Percentiles rank a stretch among this genome's conserved stretches.
phyloP scores from a whole-genome alignment of 768 basidiomycete species.

The Mycena filopes region DNA sequence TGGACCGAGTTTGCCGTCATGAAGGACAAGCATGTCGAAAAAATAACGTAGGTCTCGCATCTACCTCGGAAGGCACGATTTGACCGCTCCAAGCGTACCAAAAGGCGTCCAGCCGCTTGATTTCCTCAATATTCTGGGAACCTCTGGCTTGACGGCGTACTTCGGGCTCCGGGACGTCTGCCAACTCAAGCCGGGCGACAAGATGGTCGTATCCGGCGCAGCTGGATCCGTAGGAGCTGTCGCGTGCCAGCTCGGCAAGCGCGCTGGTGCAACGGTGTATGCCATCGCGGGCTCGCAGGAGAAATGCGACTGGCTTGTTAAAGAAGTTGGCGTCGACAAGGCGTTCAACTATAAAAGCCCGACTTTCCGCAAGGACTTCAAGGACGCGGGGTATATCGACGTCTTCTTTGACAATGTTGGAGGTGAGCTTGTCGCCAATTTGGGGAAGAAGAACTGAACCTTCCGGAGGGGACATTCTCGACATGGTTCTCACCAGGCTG shows the following conservation, averaged over 20 bases:
- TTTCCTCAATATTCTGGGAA: constrained; percentile 83
- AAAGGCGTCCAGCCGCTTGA: constrained; percentile 76
- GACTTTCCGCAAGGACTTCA: constrained; percentile 78
- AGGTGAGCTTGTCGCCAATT: constrained; percentile 43
- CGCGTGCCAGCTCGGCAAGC: constrained; percentile 86
- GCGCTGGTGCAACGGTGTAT: constrained; percentile 82
- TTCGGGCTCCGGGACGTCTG: constrained; percentile 88
- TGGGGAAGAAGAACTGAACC: no score
- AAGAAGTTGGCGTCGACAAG: constrained; percentile 84
- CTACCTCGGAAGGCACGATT: background rate
- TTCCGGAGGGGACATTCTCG: constrained; percentile 75
- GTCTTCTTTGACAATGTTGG: constrained; percentile 89
- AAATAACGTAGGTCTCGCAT: constrained; percentile 62
- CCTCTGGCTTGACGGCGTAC: constrained; percentile 86
- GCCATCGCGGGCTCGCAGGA: constrained; percentile 88
- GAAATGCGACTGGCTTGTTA: constrained; percentile 88
- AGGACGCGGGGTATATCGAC: constrained; percentile 81
- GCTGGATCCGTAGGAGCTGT: constrained; percentile 91
- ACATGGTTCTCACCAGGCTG: constrained; percentile 78
- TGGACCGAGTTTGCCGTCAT: constrained; percentile 83
- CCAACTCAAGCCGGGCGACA: constrained; percentile 84
- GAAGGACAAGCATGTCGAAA: constrained; percentile 60
- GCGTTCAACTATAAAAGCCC: constrained; percentile 90
- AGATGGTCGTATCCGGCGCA: constrained; percentile 87
- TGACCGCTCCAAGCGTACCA: constrained; percentile 54